Base-by-base conservation (phyloP, 257 asterid species). In the Nicotiana obtusifolia region DNA sequence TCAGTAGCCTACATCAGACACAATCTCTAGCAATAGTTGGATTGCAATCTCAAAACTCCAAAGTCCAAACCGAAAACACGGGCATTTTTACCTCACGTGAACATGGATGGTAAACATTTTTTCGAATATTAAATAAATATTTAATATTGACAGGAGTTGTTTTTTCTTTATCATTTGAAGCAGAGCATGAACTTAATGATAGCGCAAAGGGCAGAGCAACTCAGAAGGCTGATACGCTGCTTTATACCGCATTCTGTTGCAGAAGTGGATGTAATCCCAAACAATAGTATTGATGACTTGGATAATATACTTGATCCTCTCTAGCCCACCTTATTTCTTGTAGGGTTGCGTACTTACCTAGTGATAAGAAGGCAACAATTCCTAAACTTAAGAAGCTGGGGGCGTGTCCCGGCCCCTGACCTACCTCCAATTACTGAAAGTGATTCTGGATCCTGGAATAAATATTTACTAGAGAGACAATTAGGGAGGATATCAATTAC, bases 261-360 rank as follows among this genome's bases (percentile, higher is more conserved):
- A 91, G 64, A 96, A 91, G 87, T 93, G 99, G 89, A 92, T 91
- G 90, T 95, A 95, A 84, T 92, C 99, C 99, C 75, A 95, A 97
- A 90, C 92, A 95, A 88, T 95, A 95, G 89, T 91, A 92, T 91
- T 95, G 94, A 65, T 93, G 93, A 83, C 87, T 90, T 52, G 97
- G 95, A 86, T 97, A 91, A 82, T 84, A 89, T 15, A 81, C 83
- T 88, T 92, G 90, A 87, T 89, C 93, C 91, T 90, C 91, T 37
- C 71, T 85, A 76, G 93, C 88, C 91, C 97, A 93, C 77, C 81
- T 88, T 85, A 95, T 92, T 89, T 95, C 99, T 88, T 93, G 87
- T 62, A 93, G 83, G 87, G 97, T 95, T 10, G 99, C 90, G 85
- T 86, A 91, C 82, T 93, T 95, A 14, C 99, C 99, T 66, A 95